Evolutionary conservation across 306 rosid genomes (phyloP).

Genomic region (Fagus crenata): DNA sequence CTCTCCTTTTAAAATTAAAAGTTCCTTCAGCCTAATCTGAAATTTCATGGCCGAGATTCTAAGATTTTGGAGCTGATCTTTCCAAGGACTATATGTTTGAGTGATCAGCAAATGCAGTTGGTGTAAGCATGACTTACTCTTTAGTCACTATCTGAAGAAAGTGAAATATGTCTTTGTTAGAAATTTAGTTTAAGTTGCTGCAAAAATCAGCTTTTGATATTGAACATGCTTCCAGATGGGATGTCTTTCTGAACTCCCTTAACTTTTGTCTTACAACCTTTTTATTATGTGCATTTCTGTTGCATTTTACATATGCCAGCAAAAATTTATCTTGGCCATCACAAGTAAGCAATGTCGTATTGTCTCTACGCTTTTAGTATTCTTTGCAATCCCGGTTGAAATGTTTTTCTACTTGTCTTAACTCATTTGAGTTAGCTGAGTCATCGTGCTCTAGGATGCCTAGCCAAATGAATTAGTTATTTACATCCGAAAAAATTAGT

Average conservation of each 20-base stretch:
- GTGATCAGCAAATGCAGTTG: too few relatives aligned
- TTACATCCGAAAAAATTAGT: too few relatives aligned
- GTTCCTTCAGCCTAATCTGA: background rate
- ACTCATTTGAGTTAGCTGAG: background rate
- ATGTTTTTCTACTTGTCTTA: background rate
- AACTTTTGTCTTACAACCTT: background rate
- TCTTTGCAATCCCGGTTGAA: background rate
- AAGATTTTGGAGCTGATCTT: too few relatives aligned
- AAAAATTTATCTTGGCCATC: background rate
- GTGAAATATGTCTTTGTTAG: too few relatives aligned
- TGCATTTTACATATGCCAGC: background rate
- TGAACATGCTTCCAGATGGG: background rate
- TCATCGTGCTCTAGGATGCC: background rate
- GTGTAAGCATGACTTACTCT: background rate
- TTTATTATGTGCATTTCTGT: background rate
- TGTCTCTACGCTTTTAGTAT: background rate
- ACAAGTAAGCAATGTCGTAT: background rate
- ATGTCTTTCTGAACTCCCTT: background rate
- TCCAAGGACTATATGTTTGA: too few relatives aligned
- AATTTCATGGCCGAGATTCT: background rate
- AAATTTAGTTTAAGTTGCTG: background rate
- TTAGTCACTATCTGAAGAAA: too few relatives aligned
- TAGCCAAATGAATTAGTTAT: too few relatives aligned
- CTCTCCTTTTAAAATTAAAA: constrained; percentile 12
- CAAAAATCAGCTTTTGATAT: background rate